Conservation (phyloP, 2,329 filamentous ascomycete genomes). For the Macroventuria anomochaeta region DNA sequence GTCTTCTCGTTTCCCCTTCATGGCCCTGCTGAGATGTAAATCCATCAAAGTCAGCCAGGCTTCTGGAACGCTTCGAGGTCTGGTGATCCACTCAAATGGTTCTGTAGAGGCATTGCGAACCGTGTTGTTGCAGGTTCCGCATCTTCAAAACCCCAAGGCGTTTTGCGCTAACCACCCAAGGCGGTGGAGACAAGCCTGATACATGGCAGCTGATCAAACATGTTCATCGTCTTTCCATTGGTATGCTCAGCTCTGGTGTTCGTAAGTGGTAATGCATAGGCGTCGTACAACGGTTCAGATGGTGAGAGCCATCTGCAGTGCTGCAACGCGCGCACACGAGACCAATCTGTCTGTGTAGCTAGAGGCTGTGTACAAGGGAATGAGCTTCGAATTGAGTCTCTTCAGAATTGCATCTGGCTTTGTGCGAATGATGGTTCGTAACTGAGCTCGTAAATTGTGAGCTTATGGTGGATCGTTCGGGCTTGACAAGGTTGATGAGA, state of each 20-base stretch:
- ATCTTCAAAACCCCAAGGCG: slow-evolving; percentile 28
- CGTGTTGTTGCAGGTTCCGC: slow-evolving; percentile 12
- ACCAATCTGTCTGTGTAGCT: not conserved
- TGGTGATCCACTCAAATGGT: slow-evolving; percentile 8
- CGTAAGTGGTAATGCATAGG: slow-evolving; percentile 2
- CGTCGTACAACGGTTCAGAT: slow-evolving; percentile 1
- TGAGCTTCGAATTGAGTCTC: no score
- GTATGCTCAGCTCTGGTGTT: not conserved
- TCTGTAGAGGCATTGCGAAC: slow-evolving; percentile 1
- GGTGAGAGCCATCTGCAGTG: not conserved
- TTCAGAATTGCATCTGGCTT: no score
- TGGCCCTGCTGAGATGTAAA: not conserved
- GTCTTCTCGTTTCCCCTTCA: not conserved
- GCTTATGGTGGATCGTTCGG: no score
- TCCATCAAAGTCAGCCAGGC: not conserved
- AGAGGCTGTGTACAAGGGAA: no score
- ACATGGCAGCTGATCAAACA: slow-evolving; percentile 22
- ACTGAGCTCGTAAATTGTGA: no score
- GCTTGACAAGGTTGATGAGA: no score
- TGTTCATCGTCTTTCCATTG: slow-evolving; percentile 5
- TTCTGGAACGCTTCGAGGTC: slow-evolving; percentile 21
- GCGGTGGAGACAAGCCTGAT: slow-evolving; percentile 10
- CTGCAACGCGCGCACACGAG: not conserved
- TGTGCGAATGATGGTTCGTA: no score
- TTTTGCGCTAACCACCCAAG: slow-evolving; percentile 24